A percentile compares a stretch with the other conserved stretches of the same genome.
Evolutionary conservation across 164 flowering plant species (phyloP).

Genomic region (Tetrastigma voinierianum): DNA sequence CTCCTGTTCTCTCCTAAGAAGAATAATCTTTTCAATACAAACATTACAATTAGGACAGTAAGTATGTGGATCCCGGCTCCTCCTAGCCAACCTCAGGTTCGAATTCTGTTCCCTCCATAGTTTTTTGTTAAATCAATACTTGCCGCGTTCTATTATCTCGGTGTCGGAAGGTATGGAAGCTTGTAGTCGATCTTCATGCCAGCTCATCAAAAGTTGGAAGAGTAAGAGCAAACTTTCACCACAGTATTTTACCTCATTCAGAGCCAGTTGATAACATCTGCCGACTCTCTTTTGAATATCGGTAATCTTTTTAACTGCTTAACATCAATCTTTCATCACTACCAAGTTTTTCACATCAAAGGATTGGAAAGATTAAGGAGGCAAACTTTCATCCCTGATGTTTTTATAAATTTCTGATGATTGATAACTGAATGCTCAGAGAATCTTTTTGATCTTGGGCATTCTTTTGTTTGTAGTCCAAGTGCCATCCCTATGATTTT

Average conservation of each 20-base stretch:
- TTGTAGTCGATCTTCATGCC: slow-evolving; percentile 7
- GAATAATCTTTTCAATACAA: slow-evolving; percentile 48
- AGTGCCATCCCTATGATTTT: slow-evolving; percentile 14
- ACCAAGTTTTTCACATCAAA: too few relatives aligned
- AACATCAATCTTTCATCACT: too few relatives aligned
- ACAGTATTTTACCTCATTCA: too few relatives aligned
- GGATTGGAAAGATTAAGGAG: too few relatives aligned
- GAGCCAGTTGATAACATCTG: too few relatives aligned
- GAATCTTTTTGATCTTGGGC: slow-evolving; percentile 13
- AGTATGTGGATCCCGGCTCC: not conserved
- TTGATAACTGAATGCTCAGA: slow-evolving; percentile 1
- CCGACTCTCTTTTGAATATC: too few relatives aligned
- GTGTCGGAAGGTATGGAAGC: slow-evolving; percentile 1
- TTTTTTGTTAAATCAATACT: slow-evolving; percentile 16
- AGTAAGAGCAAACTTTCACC: slow-evolving; percentile 12
- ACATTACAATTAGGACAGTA: slow-evolving; percentile 17
- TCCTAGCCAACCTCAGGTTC: slow-evolving; percentile 58
- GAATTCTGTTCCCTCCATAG: slow-evolving; percentile 37
- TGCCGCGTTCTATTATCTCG: slow-evolving; percentile 10
- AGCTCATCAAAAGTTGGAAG: slow-evolving; percentile 15
- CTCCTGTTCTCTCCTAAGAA: slow-evolving; percentile 53
- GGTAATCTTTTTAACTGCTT: too few relatives aligned
- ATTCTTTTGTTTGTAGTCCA: slow-evolving; percentile 5
- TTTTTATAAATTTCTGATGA: slow-evolving; percentile 11
- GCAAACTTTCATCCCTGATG: slow-evolving; percentile 12